Conservation (phyloP, 106 monocot genomes). For the Xerophyta viscosa region DNA sequence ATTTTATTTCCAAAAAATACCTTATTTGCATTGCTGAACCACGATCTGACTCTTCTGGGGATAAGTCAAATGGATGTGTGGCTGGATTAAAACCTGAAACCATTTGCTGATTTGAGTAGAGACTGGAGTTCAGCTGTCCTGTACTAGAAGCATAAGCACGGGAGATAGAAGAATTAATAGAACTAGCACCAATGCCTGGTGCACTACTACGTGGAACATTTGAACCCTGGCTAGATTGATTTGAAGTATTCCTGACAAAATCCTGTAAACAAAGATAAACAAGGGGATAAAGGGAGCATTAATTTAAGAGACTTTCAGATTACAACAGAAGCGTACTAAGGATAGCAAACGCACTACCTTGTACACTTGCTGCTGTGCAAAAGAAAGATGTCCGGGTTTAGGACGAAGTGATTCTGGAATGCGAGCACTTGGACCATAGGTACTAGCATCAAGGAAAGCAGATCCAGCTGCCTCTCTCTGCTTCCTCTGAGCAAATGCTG, state of each 20-base stretch:
- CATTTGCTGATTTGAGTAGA: constrained; percentile 38
- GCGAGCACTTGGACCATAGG: constrained; percentile 59
- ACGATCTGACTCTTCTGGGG: constrained; percentile 48
- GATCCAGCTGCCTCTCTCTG: constrained; percentile 68
- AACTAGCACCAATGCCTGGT: constrained; percentile 26
- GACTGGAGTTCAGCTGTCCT: constrained; percentile 25
- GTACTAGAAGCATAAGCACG: constrained; percentile 43
- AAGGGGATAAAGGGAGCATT: neutral
- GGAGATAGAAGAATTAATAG: constrained; percentile 27
- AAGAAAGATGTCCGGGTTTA: constrained; percentile 71
- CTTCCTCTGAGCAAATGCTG: constrained; percentile 56
- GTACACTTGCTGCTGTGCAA: constrained; percentile 73
- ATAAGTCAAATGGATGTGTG: constrained; percentile 42
- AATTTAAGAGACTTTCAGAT: too few relatives aligned
- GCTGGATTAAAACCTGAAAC: constrained; percentile 33
- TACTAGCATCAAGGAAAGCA: constrained; percentile 67
- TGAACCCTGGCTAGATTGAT: constrained; percentile 62
- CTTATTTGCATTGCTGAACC: constrained; percentile 26
- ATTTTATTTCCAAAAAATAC: too few relatives aligned
- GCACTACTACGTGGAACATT: constrained; percentile 28
- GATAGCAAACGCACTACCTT: too few relatives aligned
- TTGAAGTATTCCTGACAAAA: constrained; percentile 69
- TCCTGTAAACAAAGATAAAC: constrained; percentile 44
- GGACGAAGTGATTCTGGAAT: constrained; percentile 91
- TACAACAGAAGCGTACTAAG: too few relatives aligned